phyloP scores from a whole-genome alignment of 2,329 filamentous ascomycete species.

The Penicillium sp. region DNA sequence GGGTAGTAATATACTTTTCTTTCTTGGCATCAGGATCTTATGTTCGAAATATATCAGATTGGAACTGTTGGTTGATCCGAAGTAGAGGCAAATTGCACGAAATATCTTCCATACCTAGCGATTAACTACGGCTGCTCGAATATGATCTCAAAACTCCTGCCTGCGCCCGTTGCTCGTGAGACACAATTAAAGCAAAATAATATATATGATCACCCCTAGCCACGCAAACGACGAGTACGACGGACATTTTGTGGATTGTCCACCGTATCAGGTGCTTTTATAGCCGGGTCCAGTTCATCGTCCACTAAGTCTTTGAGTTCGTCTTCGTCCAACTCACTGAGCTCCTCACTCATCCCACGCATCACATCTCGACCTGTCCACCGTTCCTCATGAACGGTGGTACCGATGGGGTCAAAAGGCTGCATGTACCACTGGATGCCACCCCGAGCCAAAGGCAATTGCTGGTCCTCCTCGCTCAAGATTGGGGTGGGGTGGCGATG shows the following conservation, averaged over 20 bases:
- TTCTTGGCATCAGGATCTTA: neutral
- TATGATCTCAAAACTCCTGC: conserved; percentile 11
- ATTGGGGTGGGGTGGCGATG: conserved; percentile 49
- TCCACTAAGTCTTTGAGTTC: conserved; percentile 70
- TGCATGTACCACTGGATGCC: conserved; percentile 88
- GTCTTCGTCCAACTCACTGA: conserved; percentile 90
- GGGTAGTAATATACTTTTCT: neutral
- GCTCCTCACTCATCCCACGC: conserved; percentile 75
- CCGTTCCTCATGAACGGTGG: conserved; percentile 73
- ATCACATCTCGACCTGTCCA: conserved; percentile 73
- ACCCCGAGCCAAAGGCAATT: conserved; percentile 62
- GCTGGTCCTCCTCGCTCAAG: conserved; percentile 44
- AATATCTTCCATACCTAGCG: neutral
- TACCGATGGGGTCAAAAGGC: conserved; percentile 75
- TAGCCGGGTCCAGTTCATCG: conserved; percentile 46
- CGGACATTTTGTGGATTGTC: conserved; percentile 14
- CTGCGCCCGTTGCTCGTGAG: conserved; percentile 16
- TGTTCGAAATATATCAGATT: neutral
- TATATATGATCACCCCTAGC: conserved; percentile 5
- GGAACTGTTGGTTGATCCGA: too few relatives aligned
- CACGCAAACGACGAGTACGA: conserved; percentile 21
- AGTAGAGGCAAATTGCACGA: neutral
- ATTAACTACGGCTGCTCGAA: conserved; percentile 1
- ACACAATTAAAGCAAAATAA: conserved; percentile 1
- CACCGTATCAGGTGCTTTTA: conserved; percentile 10